Percentiles rank a stretch among this genome's conserved stretches.
phyloP scores from a whole-genome alignment of 345 rosid species.

The Gossypium rotundifolium region DNA sequence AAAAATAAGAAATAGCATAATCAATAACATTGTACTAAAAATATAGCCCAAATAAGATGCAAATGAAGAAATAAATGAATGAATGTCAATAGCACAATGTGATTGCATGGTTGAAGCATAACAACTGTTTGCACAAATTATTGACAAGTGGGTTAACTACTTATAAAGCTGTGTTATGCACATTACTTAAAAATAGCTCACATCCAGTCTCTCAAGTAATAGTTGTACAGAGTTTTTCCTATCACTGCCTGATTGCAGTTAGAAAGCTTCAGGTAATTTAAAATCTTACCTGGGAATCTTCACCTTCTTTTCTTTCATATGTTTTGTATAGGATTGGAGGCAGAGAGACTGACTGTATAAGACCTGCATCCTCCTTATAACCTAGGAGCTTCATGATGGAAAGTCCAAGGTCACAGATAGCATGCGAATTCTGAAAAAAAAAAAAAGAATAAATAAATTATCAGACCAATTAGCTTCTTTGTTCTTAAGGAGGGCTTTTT shows the following conservation, averaged over 20 bases:
- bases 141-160: neutral
- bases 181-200: neutral
- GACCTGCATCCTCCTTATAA: constrained; percentile 43
- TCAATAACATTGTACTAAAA: neutral
- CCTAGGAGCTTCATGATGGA: constrained; percentile 27
- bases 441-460: neutral
- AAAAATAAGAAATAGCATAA: constrained; percentile 19
- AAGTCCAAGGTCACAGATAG: constrained; percentile 71
- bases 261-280: neutral
- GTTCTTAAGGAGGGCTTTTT: neutral
- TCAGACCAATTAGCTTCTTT: constrained; percentile 16
- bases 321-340: constrained; percentile 63
- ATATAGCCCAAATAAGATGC: neutral
- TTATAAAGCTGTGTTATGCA: neutral
- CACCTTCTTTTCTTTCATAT: constrained; percentile 47
- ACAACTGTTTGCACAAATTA: neutral
- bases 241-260: neutral
- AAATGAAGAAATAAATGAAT: neutral
- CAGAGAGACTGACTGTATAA: constrained; percentile 38
- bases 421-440: constrained; percentile 72
- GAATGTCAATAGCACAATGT: neutral
- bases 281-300: constrained; percentile 47
- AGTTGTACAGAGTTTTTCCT: neutral
- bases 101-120: neutral
- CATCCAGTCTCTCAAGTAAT: neutral